A percentile compares a stretch with the other conserved stretches of the same genome.
phyloP scores from a whole-genome alignment of 768 basidiomycete genomes.

The Harrya chromipes region DNA sequence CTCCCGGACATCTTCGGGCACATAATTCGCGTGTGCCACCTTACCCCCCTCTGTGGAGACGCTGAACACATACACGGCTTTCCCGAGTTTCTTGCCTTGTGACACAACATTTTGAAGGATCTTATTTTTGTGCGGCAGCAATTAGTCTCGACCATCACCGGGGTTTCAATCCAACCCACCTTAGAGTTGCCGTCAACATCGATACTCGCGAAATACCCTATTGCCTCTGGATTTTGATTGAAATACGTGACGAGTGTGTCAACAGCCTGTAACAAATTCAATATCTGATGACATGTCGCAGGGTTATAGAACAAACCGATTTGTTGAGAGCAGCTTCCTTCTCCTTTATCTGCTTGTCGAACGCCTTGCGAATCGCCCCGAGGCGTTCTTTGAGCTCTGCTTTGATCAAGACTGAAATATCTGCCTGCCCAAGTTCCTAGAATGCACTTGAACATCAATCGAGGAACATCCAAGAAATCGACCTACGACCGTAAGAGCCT shows the following conservation, averaged over 20 bases:
- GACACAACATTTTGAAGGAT: slow-evolving; percentile 71
- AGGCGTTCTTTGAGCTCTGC: slow-evolving; percentile 75
- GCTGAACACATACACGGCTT: slow-evolving; percentile 88
- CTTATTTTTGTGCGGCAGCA: slow-evolving; percentile 33
- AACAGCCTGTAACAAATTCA: slow-evolving; percentile 49
- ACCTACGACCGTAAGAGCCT: slow-evolving; percentile 72
- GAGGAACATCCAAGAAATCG: neutral
- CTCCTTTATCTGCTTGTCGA: slow-evolving; percentile 84
- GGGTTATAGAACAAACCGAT: slow-evolving; percentile 45
- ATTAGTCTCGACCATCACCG: neutral
- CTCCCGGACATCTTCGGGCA: slow-evolving; percentile 59
- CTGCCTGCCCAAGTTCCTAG: slow-evolving; percentile 85
- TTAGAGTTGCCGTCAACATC: slow-evolving; percentile 85
- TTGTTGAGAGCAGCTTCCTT: slow-evolving; percentile 74
- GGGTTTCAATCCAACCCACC: slow-evolving; percentile 37
- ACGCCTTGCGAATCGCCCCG: slow-evolving; percentile 67
- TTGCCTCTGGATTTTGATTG: slow-evolving; percentile 65
- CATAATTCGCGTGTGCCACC: slow-evolving; percentile 84
- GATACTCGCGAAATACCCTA: slow-evolving; percentile 67
- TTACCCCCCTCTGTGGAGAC: slow-evolving; percentile 65
- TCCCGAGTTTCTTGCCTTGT: slow-evolving; percentile 77
- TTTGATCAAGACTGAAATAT: slow-evolving; percentile 86
- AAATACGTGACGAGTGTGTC: slow-evolving; percentile 73
- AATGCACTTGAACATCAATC: neutral
- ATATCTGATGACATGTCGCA: neutral